Evolutionary conservation across 225 moss, liverwort and hornwort genomes (phyloP).

Genomic region (Physcomitrellopsis africana): DNA sequence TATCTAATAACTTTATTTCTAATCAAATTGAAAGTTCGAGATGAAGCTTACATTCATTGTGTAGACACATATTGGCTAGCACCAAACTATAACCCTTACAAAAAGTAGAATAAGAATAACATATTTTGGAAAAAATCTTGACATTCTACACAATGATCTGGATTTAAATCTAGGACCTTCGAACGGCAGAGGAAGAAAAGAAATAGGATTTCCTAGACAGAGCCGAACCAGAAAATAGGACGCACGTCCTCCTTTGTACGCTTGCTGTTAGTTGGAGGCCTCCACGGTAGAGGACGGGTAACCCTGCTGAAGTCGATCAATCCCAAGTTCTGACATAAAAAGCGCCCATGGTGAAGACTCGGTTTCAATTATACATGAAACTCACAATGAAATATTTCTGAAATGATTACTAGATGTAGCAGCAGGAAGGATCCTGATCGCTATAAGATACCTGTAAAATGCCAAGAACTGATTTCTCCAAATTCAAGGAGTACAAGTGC

Average conservation of each 20-base stretch:
- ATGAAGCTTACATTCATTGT: too few relatives aligned
- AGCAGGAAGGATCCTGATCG: not conserved
- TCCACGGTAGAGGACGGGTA: conserved; percentile 83
- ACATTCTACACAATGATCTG: not conserved
- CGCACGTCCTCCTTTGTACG: conserved; percentile 90
- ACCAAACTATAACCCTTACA: too few relatives aligned
- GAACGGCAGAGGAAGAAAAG: not conserved
- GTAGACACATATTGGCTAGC: too few relatives aligned
- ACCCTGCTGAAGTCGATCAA: conserved; percentile 74
- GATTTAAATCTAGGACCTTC: not conserved
- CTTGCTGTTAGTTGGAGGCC: conserved; percentile 83
- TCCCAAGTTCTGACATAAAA: conserved; percentile 71
- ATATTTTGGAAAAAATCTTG: too few relatives aligned
- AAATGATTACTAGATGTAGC: not conserved
- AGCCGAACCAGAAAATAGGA: conserved; percentile 84
- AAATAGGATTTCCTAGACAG: not conserved
- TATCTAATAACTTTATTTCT: too few relatives aligned
- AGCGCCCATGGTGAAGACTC: not conserved
- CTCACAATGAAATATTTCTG: not conserved
- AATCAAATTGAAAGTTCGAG: not conserved
- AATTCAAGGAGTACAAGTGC: conserved; percentile 92
- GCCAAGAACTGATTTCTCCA: conserved; percentile 89
- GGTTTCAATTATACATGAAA: not conserved
- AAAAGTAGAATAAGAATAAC: too few relatives aligned
- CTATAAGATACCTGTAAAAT: conserved; percentile 76